These are phyloP conservation scores for Leccinum aurantiacum DNA, from an alignment of 768 basidiomycete species.

Conservation along the genomic window DNA sequence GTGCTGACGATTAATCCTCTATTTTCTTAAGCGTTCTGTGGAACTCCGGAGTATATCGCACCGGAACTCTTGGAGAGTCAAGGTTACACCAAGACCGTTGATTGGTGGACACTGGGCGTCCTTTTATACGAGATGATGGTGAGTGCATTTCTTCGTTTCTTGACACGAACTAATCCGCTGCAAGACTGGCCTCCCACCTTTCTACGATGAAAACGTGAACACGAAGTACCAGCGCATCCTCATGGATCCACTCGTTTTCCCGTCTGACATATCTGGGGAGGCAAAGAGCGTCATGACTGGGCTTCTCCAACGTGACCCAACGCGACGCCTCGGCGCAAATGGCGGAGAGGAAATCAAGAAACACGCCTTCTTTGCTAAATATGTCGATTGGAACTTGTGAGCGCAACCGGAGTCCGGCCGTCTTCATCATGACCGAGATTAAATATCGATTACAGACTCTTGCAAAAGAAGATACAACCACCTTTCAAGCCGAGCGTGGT, in stretches of 20 bases:
- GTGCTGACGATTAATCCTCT: slow-evolving; percentile 3
- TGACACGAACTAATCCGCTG: slow-evolving; percentile 4
- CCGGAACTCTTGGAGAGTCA: slow-evolving; percentile 95
- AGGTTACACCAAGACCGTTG: slow-evolving; percentile 97
- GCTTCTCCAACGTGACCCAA: slow-evolving; percentile 85
- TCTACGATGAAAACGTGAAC: slow-evolving; percentile 99
- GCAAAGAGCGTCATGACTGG: slow-evolving; percentile 88
- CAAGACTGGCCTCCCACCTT: slow-evolving; percentile 93
- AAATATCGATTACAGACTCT: slow-evolving; percentile 45
- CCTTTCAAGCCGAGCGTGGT: slow-evolving; percentile 98
- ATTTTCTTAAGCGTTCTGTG: slow-evolving; percentile 77
- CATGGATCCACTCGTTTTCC: slow-evolving; percentile 90
- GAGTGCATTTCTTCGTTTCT: background rate
- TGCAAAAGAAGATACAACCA: slow-evolving; percentile 94
- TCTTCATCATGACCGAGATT: background rate
- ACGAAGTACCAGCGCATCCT: slow-evolving; percentile 97
- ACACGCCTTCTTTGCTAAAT: slow-evolving; percentile 92
- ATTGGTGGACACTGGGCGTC: slow-evolving; percentile 99
- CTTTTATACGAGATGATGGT: slow-evolving; percentile 97
- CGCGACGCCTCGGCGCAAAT: slow-evolving; percentile 82
- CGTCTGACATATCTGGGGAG: slow-evolving; percentile 82
- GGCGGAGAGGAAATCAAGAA: slow-evolving; percentile 96
- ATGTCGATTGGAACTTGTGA: slow-evolving; percentile 87
- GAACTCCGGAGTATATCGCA: slow-evolving; percentile 98
- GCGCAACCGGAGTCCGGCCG: slow-evolving; percentile 17